Conservation (phyloP, 1,284 basidiomycete species). For the Hortiboletus rubellus region DNA sequence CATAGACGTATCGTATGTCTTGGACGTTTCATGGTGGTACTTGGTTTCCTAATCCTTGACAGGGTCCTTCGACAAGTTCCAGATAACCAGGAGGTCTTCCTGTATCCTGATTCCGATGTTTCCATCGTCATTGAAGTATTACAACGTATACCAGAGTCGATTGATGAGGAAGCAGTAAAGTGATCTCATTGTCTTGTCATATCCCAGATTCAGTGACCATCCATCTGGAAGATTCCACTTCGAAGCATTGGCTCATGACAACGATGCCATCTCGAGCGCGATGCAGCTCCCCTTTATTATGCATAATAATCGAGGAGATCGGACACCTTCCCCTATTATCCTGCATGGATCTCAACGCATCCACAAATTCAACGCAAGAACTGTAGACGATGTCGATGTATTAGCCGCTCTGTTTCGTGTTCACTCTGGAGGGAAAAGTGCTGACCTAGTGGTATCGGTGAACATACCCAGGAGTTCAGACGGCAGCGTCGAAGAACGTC, state of each 20-base stretch:
- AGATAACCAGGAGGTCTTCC: conserved; percentile 95
- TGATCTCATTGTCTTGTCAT: conserved; percentile 36
- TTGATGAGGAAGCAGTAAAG: conserved; percentile 64
- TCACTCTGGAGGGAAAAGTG: conserved; percentile 50
- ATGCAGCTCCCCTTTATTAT: conserved; percentile 39
- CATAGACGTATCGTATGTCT: conserved; percentile 84
- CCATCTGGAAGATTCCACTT: conserved; percentile 78
- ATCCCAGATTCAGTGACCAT: conserved; percentile 9
- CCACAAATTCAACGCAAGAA: conserved; percentile 70
- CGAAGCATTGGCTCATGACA: conserved; percentile 89
- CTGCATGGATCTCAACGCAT: conserved; percentile 72
- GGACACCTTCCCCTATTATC: conserved; percentile 59
- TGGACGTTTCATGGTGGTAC: conserved; percentile 1
- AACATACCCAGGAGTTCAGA: conserved; percentile 65
- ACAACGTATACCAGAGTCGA: conserved; percentile 59
- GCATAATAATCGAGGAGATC: conserved; percentile 44
- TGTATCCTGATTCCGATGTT: conserved; percentile 63
- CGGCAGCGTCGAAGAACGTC: conserved; percentile 44
- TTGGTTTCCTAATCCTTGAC: conserved; percentile 6
- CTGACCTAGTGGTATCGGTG: conserved; percentile 80
- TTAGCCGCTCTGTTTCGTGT: conserved; percentile 80
- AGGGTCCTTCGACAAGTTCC: conserved; percentile 92
- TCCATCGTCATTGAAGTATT: conserved; percentile 90
- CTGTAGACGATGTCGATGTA: conserved; percentile 69
- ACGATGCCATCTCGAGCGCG: conserved; percentile 63